These are phyloP conservation scores for Candida piceae DNA, from an alignment of 805 yeast genomes.

Conservation along the genomic window DNA sequence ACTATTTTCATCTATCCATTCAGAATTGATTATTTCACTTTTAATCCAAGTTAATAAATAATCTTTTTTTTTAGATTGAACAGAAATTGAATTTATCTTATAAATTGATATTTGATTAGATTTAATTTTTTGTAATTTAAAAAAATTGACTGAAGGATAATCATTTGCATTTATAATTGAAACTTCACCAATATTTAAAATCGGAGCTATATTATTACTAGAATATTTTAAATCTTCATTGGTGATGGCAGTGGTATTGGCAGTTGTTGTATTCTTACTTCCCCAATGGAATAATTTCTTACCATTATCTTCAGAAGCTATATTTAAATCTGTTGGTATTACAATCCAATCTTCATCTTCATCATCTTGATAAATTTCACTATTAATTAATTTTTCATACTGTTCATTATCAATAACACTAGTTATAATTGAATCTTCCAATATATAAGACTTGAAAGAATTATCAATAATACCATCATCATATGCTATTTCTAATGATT, in stretches of 20 bases:
- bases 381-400: constrained; percentile 22
- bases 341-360: constrained; percentile 27
- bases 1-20: constrained; percentile 7
- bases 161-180: constrained; percentile 20
- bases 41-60: too few species aligned
- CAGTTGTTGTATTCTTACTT: too few species aligned
- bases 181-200: constrained; percentile 20
- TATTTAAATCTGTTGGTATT: constrained; percentile 15
- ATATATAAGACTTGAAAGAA: constrained; percentile 11
- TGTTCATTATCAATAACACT: constrained; percentile 25
- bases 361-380: constrained; percentile 21
- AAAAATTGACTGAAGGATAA: constrained; percentile 19
- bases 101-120: constrained; percentile 1
- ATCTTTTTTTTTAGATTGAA: background rate
- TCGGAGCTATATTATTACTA: constrained; percentile 6
- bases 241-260: too few species aligned
- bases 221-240: too few species aligned
- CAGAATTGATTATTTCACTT: too few species aligned
- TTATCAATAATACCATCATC: constrained; percentile 15
- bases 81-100: background rate
- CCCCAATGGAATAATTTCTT: constrained; percentile 1
- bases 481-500: constrained; percentile 15
- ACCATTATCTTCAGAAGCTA: constrained; percentile 10
- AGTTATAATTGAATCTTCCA: constrained; percentile 20
- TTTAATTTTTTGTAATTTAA: constrained; percentile 6